Conservation (phyloP, 768 basidiomycete genomes). For the Leccinum olivaceopallidum region DNA sequence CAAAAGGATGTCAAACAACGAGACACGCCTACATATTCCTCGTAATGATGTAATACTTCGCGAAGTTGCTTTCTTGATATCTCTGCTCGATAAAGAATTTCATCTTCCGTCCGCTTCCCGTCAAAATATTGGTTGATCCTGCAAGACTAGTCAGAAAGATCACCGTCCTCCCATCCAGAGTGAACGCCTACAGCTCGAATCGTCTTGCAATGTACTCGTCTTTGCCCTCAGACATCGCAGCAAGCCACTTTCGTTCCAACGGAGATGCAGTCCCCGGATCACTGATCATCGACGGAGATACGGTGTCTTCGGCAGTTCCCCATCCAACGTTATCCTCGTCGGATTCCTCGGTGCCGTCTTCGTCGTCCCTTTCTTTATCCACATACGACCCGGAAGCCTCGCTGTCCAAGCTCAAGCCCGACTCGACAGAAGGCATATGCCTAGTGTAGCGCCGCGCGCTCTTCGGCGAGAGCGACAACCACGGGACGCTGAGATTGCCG, state of each 20-base stretch:
- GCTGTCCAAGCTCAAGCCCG: slow-evolving; percentile 36
- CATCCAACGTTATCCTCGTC: slow-evolving; percentile 49
- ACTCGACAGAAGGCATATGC: slow-evolving; percentile 48
- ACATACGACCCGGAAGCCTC: slow-evolving; percentile 34
- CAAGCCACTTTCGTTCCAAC: slow-evolving; percentile 78
- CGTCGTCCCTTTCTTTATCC: slow-evolving; percentile 35
- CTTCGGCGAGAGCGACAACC: slow-evolving; percentile 58
- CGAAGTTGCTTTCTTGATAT: slow-evolving; percentile 83
- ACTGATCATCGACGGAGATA: slow-evolving; percentile 66
- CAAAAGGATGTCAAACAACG: not conserved
- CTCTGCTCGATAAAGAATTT: slow-evolving; percentile 88
- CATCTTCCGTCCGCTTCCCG: slow-evolving; percentile 88
- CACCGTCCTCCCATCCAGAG: not conserved
- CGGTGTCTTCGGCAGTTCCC: slow-evolving; percentile 49
- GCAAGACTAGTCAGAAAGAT: slow-evolving; percentile 5
- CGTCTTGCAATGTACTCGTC: slow-evolving; percentile 65
- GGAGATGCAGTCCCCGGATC: slow-evolving; percentile 83
- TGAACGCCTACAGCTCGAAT: slow-evolving; percentile 69
- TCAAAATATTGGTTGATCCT: slow-evolving; percentile 95
- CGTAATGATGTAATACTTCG: slow-evolving; percentile 81
- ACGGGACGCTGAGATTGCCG: slow-evolving; percentile 34
- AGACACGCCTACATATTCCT: slow-evolving; percentile 71
- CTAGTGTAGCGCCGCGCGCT: slow-evolving; percentile 47
- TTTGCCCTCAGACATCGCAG: slow-evolving; percentile 88
- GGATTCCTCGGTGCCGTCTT: slow-evolving; percentile 41